Evolutionary conservation across 441 rosid species (phyloP), one percentile per base, ranked within the genome.

Genomic region (Bocquillonia castaneifolia): DNA sequence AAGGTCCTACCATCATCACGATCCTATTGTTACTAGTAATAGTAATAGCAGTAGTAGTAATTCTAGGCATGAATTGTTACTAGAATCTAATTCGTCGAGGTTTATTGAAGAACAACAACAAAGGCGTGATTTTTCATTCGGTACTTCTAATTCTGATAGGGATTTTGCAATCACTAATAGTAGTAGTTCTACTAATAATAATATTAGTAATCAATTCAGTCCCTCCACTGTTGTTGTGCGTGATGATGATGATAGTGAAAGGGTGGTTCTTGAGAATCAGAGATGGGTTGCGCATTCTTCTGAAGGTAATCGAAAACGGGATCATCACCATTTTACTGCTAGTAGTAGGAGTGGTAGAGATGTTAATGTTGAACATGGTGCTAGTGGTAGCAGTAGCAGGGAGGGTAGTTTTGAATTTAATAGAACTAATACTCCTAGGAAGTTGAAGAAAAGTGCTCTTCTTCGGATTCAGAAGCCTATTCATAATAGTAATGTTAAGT

Each of bases 361-460:
- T n/a, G 57, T 13, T 15, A 66, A 55, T 42, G 59, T 76, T 29
- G 85, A 82, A 59, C 55, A 9, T 61, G 0, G 88, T 75, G 59
- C 79, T 75, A 64, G 25, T 72, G 78, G 74, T 63, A 81, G 79
- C 61, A 86, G 86, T 56, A 82, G 83, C 64, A 72, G 84, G 77
- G 96, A 82, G 71, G 70, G 68, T 63, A 79, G 78, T 72, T 77
- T 70, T 59, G 96, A 88, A 26, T 75, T 60, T 59, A 78, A 72
- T 71, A 69, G 77, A 37, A 80, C 28, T 6, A 13, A 2, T 44
- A 47, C 85, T 18, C 90, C 92, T 0, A 74, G 80, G 83, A 89
- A 86, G 83, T 88, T 72, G 74, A 92, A 90, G 79, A 94, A 80
- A 85, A 94, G 97, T 84, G 99, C 85, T 75, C 74, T 92, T 57